Evolutionary conservation across 2,329 filamentous ascomycete species (phyloP).

Genomic region (Phoma herbarum): DNA sequence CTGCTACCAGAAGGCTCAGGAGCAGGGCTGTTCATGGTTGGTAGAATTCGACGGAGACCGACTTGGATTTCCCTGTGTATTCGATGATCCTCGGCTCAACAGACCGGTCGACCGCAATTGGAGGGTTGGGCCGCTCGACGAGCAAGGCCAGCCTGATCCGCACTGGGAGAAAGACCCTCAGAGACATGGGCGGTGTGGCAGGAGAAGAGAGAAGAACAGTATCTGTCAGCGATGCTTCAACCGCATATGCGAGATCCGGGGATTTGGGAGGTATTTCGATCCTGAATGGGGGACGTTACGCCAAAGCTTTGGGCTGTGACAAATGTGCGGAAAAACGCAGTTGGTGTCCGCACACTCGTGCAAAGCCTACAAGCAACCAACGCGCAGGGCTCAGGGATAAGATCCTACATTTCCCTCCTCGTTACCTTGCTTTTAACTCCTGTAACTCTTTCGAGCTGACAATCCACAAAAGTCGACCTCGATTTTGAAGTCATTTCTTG

Average conservation of each 20-base stretch:
- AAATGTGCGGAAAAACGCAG: background rate
- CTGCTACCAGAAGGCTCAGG: slow-evolving; percentile 31
- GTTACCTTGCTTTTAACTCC: too few relatives aligned
- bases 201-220: slow-evolving; percentile 28
- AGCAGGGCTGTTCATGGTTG: slow-evolving; percentile 33
- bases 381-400: background rate
- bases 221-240: slow-evolving; percentile 37
- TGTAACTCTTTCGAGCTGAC: background rate
- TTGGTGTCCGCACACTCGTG: background rate
- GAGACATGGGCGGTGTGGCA: slow-evolving; percentile 32
- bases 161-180: slow-evolving; percentile 37
- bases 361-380: background rate
- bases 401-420: background rate
- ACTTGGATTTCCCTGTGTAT: slow-evolving; percentile 36
- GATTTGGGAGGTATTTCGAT: slow-evolving; percentile 37
- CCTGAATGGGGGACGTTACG: slow-evolving; percentile 32
- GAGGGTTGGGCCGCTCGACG: slow-evolving; percentile 32
- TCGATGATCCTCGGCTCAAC: slow-evolving; percentile 28
- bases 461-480: background rate
- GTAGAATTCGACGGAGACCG: slow-evolving; percentile 34
- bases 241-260: slow-evolving; percentile 36
- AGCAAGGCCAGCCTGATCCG: slow-evolving; percentile 27
- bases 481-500: background rate
- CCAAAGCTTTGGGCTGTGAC: slow-evolving; percentile 19
- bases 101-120: slow-evolving; percentile 30